phyloP scores from a whole-genome alignment of 2,329 filamentous ascomycete genomes.

The Monosporascus sp. region DNA sequence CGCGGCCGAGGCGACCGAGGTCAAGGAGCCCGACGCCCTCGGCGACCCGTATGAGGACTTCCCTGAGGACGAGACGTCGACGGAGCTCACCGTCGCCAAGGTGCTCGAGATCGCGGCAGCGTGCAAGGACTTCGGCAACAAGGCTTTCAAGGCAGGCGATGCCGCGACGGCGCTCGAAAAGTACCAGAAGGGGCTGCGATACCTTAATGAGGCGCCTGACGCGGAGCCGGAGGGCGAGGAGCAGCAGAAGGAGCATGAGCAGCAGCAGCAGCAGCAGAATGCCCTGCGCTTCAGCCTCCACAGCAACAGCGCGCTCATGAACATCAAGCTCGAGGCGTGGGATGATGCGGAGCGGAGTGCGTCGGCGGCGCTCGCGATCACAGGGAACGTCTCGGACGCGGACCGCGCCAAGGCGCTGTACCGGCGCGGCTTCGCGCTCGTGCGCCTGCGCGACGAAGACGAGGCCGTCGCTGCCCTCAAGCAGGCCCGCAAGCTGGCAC shows the following conservation, averaged over 20 bases:
- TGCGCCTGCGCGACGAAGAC: slow-evolving; percentile 79
- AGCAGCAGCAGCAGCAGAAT: slow-evolving; percentile 53
- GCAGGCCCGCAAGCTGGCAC: slow-evolving; percentile 68
- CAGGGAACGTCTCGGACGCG: slow-evolving; percentile 54
- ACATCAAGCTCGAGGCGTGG: slow-evolving; percentile 72
- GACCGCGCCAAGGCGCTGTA: slow-evolving; percentile 89
- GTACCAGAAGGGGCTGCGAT: slow-evolving; percentile 73
- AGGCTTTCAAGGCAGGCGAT: slow-evolving; percentile 80
- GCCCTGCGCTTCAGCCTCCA: slow-evolving; percentile 79
- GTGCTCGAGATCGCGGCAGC: slow-evolving; percentile 75
- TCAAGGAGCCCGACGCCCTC: slow-evolving; percentile 68
- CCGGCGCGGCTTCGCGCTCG: slow-evolving; percentile 70
- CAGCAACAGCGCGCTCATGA: slow-evolving; percentile 81
- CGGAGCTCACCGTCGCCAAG: slow-evolving; percentile 57
- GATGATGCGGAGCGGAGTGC: slow-evolving; percentile 66
- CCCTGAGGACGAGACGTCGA: slow-evolving; percentile 69
- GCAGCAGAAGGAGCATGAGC: slow-evolving; percentile 37
- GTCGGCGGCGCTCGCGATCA: slow-evolving; percentile 64
- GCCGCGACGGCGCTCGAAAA: slow-evolving; percentile 70
- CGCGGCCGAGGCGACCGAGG: slow-evolving; percentile 59
- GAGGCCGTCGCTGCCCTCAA: slow-evolving; percentile 69
- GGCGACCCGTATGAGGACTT: slow-evolving; percentile 95
- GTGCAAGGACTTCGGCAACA: slow-evolving; percentile 89
- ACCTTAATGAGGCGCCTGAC: slow-evolving; percentile 62
- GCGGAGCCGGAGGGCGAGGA: slow-evolving; percentile 58